phyloP scores from a whole-genome alignment of 1,284 basidiomycete species.

The Tylopilus sp. region DNA sequence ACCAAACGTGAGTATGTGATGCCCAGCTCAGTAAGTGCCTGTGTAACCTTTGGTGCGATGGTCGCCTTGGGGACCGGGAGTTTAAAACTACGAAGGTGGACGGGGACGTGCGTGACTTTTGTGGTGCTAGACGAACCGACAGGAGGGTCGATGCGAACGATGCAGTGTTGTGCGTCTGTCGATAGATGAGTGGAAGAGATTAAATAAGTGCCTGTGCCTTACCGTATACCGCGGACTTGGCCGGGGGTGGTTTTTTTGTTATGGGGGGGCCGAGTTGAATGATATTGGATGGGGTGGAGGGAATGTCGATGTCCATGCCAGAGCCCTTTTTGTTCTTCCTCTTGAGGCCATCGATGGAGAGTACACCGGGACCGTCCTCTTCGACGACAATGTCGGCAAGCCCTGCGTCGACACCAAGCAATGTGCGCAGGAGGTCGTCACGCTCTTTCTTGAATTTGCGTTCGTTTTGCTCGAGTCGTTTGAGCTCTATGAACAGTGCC shows the following conservation, averaged over 20 bases:
- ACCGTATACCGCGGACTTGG: slow-evolving; percentile 63
- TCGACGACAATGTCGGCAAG: slow-evolving; percentile 70
- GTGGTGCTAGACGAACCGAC: slow-evolving; percentile 52
- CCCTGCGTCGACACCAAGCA: slow-evolving; percentile 85
- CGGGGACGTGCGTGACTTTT: slow-evolving; percentile 75
- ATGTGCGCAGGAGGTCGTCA: slow-evolving; percentile 83
- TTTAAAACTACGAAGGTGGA: slow-evolving; percentile 80
- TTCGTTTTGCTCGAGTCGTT: slow-evolving; percentile 92
- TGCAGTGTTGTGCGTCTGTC: slow-evolving; percentile 72
- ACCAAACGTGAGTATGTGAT: slow-evolving; percentile 74
- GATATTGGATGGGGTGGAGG: slow-evolving; percentile 51
- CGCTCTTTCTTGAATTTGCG: slow-evolving; percentile 85
- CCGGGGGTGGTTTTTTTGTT: slow-evolving; percentile 46
- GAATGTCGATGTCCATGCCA: slow-evolving; percentile 55
- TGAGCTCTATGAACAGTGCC: slow-evolving; percentile 91
- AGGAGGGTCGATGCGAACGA: slow-evolving; percentile 65
- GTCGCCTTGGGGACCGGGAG: slow-evolving; percentile 75
- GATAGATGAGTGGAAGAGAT: slow-evolving; percentile 7
- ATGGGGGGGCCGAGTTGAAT: slow-evolving; percentile 45
- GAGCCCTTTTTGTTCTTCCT: slow-evolving; percentile 50
- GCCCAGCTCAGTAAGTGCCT: slow-evolving; percentile 74
- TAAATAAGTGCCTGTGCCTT: slow-evolving; percentile 11
- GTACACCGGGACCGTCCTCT: slow-evolving; percentile 52
- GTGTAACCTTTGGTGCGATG: slow-evolving; percentile 70
- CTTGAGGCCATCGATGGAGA: slow-evolving; percentile 37